phyloP scores from a whole-genome alignment of 495 filamentous ascomycete species.

The Penicillium lividum region DNA sequence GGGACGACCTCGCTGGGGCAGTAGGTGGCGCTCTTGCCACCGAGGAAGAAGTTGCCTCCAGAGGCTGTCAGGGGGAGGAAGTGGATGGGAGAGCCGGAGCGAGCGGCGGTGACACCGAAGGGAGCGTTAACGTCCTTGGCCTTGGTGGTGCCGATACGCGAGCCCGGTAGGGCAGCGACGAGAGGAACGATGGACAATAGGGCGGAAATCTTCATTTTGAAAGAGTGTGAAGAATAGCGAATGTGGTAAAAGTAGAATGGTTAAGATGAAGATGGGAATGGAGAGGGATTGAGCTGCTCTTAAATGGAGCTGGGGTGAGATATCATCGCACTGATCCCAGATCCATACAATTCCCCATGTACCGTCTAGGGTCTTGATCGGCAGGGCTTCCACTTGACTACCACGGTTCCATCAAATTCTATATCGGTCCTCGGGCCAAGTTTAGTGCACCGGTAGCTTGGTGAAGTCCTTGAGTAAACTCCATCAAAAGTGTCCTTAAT shows the following conservation, averaged over 20 bases:
- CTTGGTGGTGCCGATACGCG: constrained; percentile 7
- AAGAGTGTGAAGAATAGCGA: constrained; percentile 3
- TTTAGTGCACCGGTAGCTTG: constrained; percentile 1
- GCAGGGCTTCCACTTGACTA: constrained; percentile 1
- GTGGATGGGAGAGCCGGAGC: constrained; percentile 38
- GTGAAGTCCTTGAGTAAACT: background rate
- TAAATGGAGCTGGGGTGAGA: background rate
- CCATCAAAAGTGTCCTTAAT: constrained; percentile 7
- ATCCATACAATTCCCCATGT: constrained; percentile 10
- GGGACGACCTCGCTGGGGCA: constrained; percentile 27
- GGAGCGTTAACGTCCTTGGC: constrained; percentile 16
- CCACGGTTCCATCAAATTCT: constrained; percentile 10
- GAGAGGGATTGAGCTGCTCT: background rate
- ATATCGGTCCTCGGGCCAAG: constrained; percentile 6
- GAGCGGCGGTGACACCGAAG: constrained; percentile 34
- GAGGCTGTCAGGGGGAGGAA: constrained; percentile 33
- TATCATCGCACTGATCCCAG: background rate
- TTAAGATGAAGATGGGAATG: background rate
- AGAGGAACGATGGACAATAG: constrained; percentile 26
- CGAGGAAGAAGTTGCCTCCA: constrained; percentile 36
- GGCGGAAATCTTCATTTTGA: constrained; percentile 33
- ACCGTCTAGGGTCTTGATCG: constrained; percentile 17
- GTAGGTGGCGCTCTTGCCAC: constrained; percentile 31
- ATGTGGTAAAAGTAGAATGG: background rate
- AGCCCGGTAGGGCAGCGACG: constrained; percentile 26